Evolutionary conservation across 2,329 filamentous ascomycete species (phyloP).

Genomic region (Emergomyces pasteurianus): DNA sequence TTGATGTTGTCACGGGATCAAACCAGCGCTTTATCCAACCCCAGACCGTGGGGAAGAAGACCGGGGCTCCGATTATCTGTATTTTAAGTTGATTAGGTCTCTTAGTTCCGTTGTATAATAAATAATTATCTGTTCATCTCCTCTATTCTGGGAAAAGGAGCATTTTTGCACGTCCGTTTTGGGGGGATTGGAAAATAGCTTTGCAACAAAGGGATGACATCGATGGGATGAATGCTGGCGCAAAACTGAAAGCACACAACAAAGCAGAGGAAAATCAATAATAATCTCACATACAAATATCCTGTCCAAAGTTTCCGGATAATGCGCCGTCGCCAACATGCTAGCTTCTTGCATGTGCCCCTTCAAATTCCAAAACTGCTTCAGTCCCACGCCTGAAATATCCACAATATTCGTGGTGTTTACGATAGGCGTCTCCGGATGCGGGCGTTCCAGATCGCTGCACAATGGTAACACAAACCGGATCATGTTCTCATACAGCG

Average conservation of each 20-base stretch:
- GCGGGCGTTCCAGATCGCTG: slow-evolving; percentile 57
- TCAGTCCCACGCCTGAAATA: slow-evolving; percentile 73
- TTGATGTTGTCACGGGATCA: slow-evolving; percentile 82
- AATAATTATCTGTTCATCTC: background rate
- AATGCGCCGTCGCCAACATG: slow-evolving; percentile 79
- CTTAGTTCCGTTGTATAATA: background rate
- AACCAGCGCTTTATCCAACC: slow-evolving; percentile 95
- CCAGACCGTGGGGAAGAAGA: slow-evolving; percentile 85
- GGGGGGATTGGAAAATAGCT: too few relatives aligned
- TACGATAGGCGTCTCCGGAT: slow-evolving; percentile 74
- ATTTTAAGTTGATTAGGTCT: background rate
- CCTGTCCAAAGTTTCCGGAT: slow-evolving; percentile 83
- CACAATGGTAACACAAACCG: slow-evolving; percentile 78
- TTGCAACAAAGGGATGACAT: slow-evolving; percentile 2
- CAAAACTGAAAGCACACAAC: background rate
- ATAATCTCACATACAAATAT: slow-evolving; percentile 46
- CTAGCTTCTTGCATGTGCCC: slow-evolving; percentile 87
- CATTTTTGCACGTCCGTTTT: background rate
- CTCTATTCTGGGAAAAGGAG: background rate
- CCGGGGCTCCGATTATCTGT: slow-evolving; percentile 77
- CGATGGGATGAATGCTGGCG: background rate
- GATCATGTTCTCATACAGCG: slow-evolving; percentile 85
- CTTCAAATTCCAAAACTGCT: slow-evolving; percentile 94
- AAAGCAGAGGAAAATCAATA: background rate
- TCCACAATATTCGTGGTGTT: slow-evolving; percentile 93